Evolutionary conservation across 2,329 filamentous ascomycete species (phyloP), one percentile per base, ranked within the genome.

Genomic region (Claviceps monticola): DNA sequence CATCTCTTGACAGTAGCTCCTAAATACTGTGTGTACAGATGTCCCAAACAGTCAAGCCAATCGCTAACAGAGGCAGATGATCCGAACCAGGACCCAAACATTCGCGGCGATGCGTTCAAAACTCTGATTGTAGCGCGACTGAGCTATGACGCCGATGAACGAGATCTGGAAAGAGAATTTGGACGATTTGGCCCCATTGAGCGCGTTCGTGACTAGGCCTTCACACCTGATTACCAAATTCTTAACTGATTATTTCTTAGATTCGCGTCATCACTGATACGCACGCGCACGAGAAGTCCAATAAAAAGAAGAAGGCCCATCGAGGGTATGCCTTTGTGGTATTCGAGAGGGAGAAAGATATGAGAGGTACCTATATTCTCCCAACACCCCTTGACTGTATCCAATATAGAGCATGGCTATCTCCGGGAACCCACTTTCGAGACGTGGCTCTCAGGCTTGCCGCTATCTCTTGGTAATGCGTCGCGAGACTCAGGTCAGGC

Each of bases 271-370:
- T 96, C 59, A 81, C 81, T 61, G 85, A 95, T 65, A 83, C 82
- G 4, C 81, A 87, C 60, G 77, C 81, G 55, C 71, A 77, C 59
- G 79, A 79, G 63, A 84, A 77, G 67, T 80, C 76, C 52, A 86
- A 84, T 62, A 88, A 90, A 71, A 83, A 87, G 65, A 84, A 84
- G 64, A 89, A 89, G 72, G 73, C 83, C 49, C 87, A 94, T 64
- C 79, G 84, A 62, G 93, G 93, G 56, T 98, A 98, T 68, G 93
- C 88, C 55, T 98, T 98, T 65, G 85, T 98, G 60, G 88, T 97
- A 51, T 98, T 91, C 66, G 91, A 97, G 70, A 84, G 88, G 67
- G 93, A 97, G 71, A 90, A 91, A 70, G 93, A 97, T 67, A 96
- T 97, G 90, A 94, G 94, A 88, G 89, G 90, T 96, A 94, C 81